Evolutionary conservation across 768 basidiomycete species (phyloP), one percentile per base, ranked within the genome.

Genomic region (Russula ochroleuca): DNA sequence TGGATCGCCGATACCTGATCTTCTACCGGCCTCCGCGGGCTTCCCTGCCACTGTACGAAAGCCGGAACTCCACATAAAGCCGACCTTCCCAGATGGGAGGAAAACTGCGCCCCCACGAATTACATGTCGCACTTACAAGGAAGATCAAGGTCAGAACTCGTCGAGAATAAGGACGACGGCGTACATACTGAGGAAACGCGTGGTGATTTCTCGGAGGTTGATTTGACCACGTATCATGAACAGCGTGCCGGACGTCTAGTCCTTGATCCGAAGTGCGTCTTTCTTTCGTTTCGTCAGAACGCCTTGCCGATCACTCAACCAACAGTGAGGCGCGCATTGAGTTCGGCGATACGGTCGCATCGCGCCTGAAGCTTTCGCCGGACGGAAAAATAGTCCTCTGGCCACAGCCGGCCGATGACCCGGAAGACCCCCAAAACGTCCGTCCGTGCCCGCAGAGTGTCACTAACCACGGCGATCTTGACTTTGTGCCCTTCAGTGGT

Each of bases 321-420:
- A 11, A 15, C 64, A 85, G 83, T 48, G 86, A 89, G 73, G 87
- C 87, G 0, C 77, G 75, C 68, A 73, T 81, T 60, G 86, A 86
- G 72, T 81, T 86, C 53, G 86, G 86, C 11, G 81, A 81, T 25
- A 74, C 74, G 4, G 70, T 85, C 43, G 84, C 85, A 0, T 73
- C 79, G 5, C 77, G 70, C 53, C 75, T 88, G 58, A 88, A 88
- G 76, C 75, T 85, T 8, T 79, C 82, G 5, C 63, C 68, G 19
- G 83, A 85, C 61, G 85, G 86, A 0, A 80, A 75, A 19, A 83
- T 78, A 54, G 80, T 88, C 11, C 78, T 89, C 0, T 88, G 86
- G 84, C 87, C 87, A 21, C 87, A 88, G 68, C 86, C 87, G 1
- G 79, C 81, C 1, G 82, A 86, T 67, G 78, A 83, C 50, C 79